Percentiles rank a stretch among this genome's conserved stretches.
Conservation (phyloP, 2,329 filamentous ascomycete genomes). For the Beauveria asiatica region DNA sequence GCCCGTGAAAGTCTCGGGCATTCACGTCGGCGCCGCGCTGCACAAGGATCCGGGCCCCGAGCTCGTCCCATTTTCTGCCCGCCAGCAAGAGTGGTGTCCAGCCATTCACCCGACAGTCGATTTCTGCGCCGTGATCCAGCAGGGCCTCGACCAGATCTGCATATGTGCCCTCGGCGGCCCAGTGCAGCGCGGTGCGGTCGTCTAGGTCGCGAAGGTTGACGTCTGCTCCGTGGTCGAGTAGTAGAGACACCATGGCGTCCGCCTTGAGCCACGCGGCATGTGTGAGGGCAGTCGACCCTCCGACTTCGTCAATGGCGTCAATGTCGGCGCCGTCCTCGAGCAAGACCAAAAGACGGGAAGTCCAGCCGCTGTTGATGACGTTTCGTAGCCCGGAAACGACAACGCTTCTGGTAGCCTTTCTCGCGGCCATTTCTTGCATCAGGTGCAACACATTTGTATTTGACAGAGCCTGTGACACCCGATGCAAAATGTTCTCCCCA, state of each 20-base stretch:
- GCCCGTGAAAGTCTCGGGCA: neutral
- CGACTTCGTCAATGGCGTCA: neutral
- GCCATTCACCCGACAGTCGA: neutral
- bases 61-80: neutral
- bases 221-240: neutral
- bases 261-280: neutral
- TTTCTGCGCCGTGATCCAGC: neutral
- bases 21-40: neutral
- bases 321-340: neutral
- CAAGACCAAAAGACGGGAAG: neutral
- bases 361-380: no score
- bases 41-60: neutral
- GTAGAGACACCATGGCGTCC: neutral
- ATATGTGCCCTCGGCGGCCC: neutral
- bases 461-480: no score
- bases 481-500: no score
- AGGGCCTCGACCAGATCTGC: neutral
- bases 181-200: neutral
- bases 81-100: neutral
- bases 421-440: no score
- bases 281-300: neutral
- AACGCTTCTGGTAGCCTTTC: no score
- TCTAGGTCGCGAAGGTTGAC: neutral
- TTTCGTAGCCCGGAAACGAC: no score
- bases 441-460: no score